These are phyloP conservation scores for Chaetomium fimeti DNA, from an alignment of 495 filamentous ascomycete genomes.

Conservation along the genomic window DNA sequence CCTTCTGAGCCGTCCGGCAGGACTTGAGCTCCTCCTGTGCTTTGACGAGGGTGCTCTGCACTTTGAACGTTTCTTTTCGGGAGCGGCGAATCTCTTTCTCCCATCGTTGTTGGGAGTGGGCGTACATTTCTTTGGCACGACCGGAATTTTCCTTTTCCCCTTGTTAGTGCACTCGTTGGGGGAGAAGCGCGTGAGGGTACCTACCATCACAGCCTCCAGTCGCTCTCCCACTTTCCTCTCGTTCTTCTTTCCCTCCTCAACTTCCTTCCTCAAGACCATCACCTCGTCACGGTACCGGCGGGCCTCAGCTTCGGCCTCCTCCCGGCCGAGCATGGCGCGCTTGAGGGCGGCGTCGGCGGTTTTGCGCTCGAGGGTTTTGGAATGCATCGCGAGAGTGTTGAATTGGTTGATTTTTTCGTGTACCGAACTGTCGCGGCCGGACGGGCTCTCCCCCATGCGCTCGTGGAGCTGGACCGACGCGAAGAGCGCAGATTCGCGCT, in stretches of 20 bases:
- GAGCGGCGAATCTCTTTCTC: conserved; percentile 81
- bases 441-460: conserved; percentile 30
- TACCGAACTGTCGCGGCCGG: conserved; percentile 65
- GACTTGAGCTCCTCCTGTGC: conserved; percentile 79
- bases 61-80: conserved; percentile 83
- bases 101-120: conserved; percentile 68
- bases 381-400: conserved; percentile 66
- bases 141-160: conserved; percentile 66
- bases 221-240: conserved; percentile 75
- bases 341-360: conserved; percentile 70
- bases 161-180: background rate
- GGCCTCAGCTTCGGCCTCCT: conserved; percentile 74
- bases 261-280: conserved; percentile 49
- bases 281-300: conserved; percentile 60
- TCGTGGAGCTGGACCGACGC: conserved; percentile 21
- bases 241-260: conserved; percentile 70
- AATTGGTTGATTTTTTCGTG: conserved; percentile 84
- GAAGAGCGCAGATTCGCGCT: conserved; percentile 43
- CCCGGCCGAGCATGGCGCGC: conserved; percentile 76
- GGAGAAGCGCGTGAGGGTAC: conserved; percentile 20
- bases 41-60: conserved; percentile 72
- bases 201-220: conserved; percentile 71
- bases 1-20: conserved; percentile 50
- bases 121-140: conserved; percentile 69
- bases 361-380: conserved; percentile 59